Evolutionary conservation across 306 rosid genomes (phyloP).

Genomic region (Cercis canadensis): DNA sequence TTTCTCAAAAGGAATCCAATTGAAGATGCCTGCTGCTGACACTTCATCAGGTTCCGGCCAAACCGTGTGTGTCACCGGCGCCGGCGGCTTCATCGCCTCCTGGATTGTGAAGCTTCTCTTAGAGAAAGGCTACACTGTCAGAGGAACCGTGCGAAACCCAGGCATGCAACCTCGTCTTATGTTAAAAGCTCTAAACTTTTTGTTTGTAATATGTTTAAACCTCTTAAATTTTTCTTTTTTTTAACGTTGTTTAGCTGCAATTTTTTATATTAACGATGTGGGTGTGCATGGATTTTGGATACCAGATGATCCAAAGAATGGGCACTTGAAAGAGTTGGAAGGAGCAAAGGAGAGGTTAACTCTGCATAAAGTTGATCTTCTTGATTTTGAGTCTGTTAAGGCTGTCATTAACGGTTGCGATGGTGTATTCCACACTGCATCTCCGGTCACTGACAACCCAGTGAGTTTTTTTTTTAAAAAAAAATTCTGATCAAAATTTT

Average conservation of each 20-base stretch:
- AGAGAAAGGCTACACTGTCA: slow-evolving; percentile 73
- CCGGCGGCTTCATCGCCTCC: slow-evolving; percentile 95
- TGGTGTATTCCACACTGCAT: slow-evolving; percentile 88
- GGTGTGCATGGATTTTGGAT: background rate
- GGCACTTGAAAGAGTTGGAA: slow-evolving; percentile 74
- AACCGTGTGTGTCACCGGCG: slow-evolving; percentile 91
- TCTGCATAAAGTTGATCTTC: slow-evolving; percentile 76
- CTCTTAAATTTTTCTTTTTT: background rate
- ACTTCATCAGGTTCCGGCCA: slow-evolving; percentile 41
- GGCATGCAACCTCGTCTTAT: slow-evolving; percentile 38
- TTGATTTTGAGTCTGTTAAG: slow-evolving; percentile 60
- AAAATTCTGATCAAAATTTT: no score
- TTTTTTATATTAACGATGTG: background rate
- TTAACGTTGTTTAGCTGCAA: background rate
- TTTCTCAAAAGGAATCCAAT: no score
- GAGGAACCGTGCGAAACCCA: slow-evolving; percentile 88
- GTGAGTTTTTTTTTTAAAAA: slow-evolving; percentile 46
- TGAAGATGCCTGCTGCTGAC: slow-evolving; percentile 56
- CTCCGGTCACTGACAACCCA: slow-evolving; percentile 87
- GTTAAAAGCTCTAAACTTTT: no score
- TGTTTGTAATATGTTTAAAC: no score
- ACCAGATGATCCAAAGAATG: slow-evolving; percentile 76
- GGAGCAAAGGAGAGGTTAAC: slow-evolving; percentile 79
- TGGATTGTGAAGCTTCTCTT: slow-evolving; percentile 85
- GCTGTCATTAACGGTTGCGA: slow-evolving; percentile 66